Evolutionary conservation across 2,329 filamentous ascomycete genomes (phyloP).

Genomic region (Calonectria pseudoturangicola): DNA sequence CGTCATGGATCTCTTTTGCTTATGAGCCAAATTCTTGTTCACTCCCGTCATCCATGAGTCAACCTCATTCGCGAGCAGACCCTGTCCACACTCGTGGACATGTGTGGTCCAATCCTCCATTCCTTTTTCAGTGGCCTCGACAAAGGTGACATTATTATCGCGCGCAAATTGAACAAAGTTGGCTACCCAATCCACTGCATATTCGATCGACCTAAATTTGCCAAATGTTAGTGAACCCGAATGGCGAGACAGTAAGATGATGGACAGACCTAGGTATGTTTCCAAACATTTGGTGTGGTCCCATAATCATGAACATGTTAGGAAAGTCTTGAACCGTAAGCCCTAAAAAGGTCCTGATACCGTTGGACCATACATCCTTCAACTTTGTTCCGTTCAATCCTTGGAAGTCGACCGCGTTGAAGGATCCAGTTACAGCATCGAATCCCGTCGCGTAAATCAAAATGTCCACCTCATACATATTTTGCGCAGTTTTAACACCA

Average conservation of each 20-base stretch:
- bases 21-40: slow-evolving; percentile 58
- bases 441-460: slow-evolving; percentile 51
- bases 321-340: slow-evolving; percentile 64
- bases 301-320: slow-evolving; percentile 69
- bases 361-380: slow-evolving; percentile 60
- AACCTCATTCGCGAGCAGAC: slow-evolving; percentile 60
- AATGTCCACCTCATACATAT: slow-evolving; percentile 45
- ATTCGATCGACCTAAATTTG: slow-evolving; percentile 53
- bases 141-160: slow-evolving; percentile 58
- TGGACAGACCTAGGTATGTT: slow-evolving; percentile 60
- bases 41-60: slow-evolving; percentile 75
- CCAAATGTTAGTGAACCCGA: background rate
- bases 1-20: slow-evolving; percentile 22
- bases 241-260: background rate
- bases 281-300: slow-evolving; percentile 66
- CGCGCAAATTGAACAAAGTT: slow-evolving; percentile 59
- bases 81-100: slow-evolving; percentile 67
- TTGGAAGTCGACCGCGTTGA: slow-evolving; percentile 66
- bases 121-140: slow-evolving; percentile 63
- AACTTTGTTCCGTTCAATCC: slow-evolving; percentile 63
- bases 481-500: slow-evolving; percentile 40
- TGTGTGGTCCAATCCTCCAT: slow-evolving; percentile 67
- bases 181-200: slow-evolving; percentile 62
- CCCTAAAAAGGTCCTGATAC: slow-evolving; percentile 64
- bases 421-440: slow-evolving; percentile 51